Evolutionary conservation across 805 yeast species (phyloP).

Genomic region (Metschnikowia bowlesiae): DNA sequence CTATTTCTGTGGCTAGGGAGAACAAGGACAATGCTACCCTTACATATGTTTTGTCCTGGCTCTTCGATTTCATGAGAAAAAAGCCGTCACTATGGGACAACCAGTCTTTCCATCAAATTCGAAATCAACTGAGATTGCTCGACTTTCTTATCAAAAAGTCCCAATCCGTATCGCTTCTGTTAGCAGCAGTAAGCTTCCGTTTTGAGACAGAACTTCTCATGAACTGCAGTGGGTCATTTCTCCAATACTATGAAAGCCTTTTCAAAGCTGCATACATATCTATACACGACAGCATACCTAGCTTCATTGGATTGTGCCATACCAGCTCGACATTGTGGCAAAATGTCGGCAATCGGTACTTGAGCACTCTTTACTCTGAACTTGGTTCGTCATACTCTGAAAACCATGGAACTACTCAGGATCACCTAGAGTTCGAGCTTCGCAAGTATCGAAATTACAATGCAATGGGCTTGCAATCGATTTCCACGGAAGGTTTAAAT

Average conservation of each 20-base stretch:
- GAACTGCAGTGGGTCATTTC: conserved; percentile 46
- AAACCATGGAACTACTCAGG: conserved; percentile 14
- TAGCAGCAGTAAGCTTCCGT: conserved; percentile 60
- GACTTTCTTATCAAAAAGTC: conserved; percentile 57
- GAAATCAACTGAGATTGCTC: conserved; percentile 61
- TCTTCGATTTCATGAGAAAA: conserved; percentile 62
- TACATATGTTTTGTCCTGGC: conserved; percentile 69
- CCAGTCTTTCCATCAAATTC: conserved; percentile 43
- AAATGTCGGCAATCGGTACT: conserved; percentile 44
- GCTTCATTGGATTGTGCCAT: conserved; percentile 46
- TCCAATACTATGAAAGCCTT: conserved; percentile 49
- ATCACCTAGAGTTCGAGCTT: conserved; percentile 20
- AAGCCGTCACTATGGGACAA: conserved; percentile 53
- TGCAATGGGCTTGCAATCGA: background rate
- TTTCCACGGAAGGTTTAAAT: background rate
- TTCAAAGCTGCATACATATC: conserved; percentile 54
- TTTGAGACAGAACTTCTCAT: conserved; percentile 57
- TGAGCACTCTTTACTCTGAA: conserved; percentile 46
- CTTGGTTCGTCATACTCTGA: conserved; percentile 42
- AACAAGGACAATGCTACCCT: conserved; percentile 70
- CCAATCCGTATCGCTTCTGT: conserved; percentile 42
- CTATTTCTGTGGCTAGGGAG: conserved; percentile 83
- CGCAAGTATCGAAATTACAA: conserved; percentile 37
- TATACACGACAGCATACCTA: conserved; percentile 41
- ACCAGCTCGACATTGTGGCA: conserved; percentile 47